Conservation (phyloP, 441 rosid genomes). For the Pelargonium cotyledonis region DNA sequence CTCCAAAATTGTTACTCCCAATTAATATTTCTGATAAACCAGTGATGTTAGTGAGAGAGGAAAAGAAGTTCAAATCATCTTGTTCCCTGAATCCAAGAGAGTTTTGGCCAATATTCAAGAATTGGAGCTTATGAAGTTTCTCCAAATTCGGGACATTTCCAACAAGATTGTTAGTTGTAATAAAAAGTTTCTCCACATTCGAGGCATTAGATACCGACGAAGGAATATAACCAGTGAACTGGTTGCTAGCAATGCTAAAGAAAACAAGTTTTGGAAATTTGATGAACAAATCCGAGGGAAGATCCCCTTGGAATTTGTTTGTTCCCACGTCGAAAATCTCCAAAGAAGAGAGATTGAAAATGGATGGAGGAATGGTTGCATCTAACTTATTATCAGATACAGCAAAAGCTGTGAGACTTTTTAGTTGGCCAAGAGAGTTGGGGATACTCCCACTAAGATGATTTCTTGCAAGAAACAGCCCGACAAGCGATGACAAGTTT, state of each 20-base stretch:
- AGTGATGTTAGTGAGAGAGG: slow-evolving; percentile 22
- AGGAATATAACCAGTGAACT: slow-evolving; percentile 22
- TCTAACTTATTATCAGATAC: slow-evolving; percentile 8
- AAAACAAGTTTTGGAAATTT: slow-evolving; percentile 5
- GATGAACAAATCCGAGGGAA: slow-evolving; percentile 17
- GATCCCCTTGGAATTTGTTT: slow-evolving; percentile 19
- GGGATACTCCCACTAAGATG: slow-evolving; percentile 20
- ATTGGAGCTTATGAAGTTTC: background rate
- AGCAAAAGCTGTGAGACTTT: background rate
- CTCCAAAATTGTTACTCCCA: slow-evolving; percentile 9
- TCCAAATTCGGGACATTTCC: slow-evolving; percentile 13
- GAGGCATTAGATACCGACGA: slow-evolving; percentile 23
- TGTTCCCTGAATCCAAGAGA: slow-evolving; percentile 17
- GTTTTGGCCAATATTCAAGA: background rate
- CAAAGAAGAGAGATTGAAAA: slow-evolving; percentile 23
- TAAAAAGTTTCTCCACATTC: background rate
- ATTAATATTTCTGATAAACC: background rate
- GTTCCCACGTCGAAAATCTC: background rate
- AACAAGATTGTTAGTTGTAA: background rate
- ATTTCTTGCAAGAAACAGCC: background rate
- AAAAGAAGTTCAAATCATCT: slow-evolving; percentile 19
- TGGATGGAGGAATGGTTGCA: slow-evolving; percentile 21
- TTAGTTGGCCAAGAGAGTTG: slow-evolving; percentile 14
- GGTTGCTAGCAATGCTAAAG: background rate
- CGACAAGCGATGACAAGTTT: slow-evolving; percentile 19